Conservation (phyloP, 2,329 filamentous ascomycete species). For the Fusarium secorum region DNA sequence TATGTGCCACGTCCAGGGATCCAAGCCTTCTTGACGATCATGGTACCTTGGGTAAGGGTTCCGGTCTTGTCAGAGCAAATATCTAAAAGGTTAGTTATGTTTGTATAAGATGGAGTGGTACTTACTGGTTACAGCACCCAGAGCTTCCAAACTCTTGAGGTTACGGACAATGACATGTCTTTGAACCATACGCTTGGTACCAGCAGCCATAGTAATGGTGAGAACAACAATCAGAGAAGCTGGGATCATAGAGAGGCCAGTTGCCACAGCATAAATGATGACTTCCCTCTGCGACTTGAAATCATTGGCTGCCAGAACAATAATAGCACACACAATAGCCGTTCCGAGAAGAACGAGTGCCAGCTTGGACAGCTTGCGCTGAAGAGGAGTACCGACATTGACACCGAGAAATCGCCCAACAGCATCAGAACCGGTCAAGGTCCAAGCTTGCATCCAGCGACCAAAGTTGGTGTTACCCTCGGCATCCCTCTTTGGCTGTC, state of each 20-base stretch:
- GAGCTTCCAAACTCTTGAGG: conserved; percentile 62
- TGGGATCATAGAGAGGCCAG: conserved; percentile 59
- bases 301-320: conserved; percentile 72
- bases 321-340: conserved; percentile 72
- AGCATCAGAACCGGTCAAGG: conserved; percentile 58
- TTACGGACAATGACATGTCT: conserved; percentile 62
- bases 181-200: conserved; percentile 61
- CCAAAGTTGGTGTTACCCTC: conserved; percentile 48
- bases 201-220: conserved; percentile 67
- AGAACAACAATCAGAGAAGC: conserved; percentile 60
- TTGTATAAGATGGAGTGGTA: accelerated
- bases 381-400: conserved; percentile 73
- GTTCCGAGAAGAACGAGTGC: conserved; percentile 71
- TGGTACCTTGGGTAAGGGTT: conserved; percentile 61
- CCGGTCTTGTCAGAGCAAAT: conserved; percentile 67
- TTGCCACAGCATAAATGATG: conserved; percentile 61
- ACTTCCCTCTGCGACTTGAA: conserved; percentile 64
- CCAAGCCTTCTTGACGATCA: conserved; percentile 63
- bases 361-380: conserved; percentile 72
- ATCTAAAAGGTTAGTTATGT: conserved; percentile 44
- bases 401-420: conserved; percentile 71
- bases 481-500: conserved; percentile 53
- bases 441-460: conserved; percentile 49
- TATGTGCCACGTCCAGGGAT: conserved; percentile 58
- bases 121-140: conserved; percentile 61